Percentiles rank a stretch among this genome's conserved stretches.
These are phyloP conservation scores for Chlamydomonas reinhardtii DNA, from an alignment of 163 green algal genomes.

Conservation along the genomic window DNA sequence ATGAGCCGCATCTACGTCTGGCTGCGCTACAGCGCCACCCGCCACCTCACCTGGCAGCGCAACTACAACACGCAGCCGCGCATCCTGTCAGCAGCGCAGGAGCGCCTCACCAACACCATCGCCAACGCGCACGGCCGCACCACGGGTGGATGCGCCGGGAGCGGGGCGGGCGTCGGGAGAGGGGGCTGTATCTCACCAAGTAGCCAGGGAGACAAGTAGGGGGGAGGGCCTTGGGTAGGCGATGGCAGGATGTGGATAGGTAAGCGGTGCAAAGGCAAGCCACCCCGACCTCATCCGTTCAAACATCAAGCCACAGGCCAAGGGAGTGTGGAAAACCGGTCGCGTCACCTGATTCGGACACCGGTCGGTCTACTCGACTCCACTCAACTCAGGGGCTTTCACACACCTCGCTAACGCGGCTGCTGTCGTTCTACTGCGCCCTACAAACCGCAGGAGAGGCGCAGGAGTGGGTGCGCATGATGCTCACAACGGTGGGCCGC, in stretches of 20 bases:
- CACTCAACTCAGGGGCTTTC: too few species aligned
- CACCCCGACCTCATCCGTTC: too few species aligned
- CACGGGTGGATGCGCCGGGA: slow-evolving; percentile 32
- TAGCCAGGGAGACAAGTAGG: too few species aligned
- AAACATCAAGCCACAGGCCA: too few species aligned
- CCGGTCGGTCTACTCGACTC: too few species aligned
- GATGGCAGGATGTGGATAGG: background rate
- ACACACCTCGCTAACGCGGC: too few species aligned
- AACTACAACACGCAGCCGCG: slow-evolving; percentile 99
- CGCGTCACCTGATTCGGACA: too few species aligned
- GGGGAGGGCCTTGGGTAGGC: background rate
- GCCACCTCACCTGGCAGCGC: slow-evolving; percentile 97
- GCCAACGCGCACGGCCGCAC: slow-evolving; percentile 66
- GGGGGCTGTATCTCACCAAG: too few species aligned
- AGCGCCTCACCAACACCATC: slow-evolving; percentile 87
- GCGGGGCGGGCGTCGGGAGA: background rate
- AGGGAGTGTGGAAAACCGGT: too few species aligned
- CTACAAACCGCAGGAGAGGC: slow-evolving; percentile 66
- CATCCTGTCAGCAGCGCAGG: slow-evolving; percentile 92
- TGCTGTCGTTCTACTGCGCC: too few species aligned
- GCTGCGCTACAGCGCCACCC: slow-evolving; percentile 90
- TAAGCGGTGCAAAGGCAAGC: too few species aligned
- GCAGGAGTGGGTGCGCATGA: slow-evolving; percentile 92
- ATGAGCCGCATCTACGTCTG: slow-evolving; percentile 88
- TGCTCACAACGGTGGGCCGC: slow-evolving; percentile 89